Base-by-base conservation (phyloP, 2,329 filamentous ascomycete genomes). In the Fusarium lateritium region DNA sequence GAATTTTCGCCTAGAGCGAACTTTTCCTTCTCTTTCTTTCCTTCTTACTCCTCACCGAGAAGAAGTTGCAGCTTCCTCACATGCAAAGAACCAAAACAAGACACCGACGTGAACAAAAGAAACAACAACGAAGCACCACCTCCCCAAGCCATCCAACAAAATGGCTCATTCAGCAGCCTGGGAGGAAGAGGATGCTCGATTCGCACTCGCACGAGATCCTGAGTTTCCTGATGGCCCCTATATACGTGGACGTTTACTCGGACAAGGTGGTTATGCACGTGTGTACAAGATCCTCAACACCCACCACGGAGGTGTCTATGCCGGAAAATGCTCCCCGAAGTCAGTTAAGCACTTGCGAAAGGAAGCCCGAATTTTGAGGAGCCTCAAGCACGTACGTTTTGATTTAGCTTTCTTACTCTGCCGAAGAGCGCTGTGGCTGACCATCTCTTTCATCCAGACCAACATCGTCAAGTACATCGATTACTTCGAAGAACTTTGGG, bases 401-500 rank as follows among this genome's bases (percentile, higher is more conserved):
- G 10, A 11, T 3, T 7, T 22, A 11, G 14, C 8, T 5, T 7
- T 9, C 8, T 22, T 24, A 17, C 44, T 14, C 22, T 22, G 17
- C 14, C 19, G 10, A 15, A n/a, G 13, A 7, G 15, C 7, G 14
- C 10, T 15, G 15, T 10, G 15, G 39, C 47, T 39, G 21, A 52
- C 31, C 11, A 10, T 38, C 4, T 22, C 15, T 26, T 10, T 34
- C 17, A 47, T 33, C 7, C 11, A 78, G 77, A 53, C 69, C 0
- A 70, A 77, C 24, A 72, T 79, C 15, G 56, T 79, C 36, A 72
- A 73, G 51, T 75, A 75, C 47, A 39, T 76, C 24, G 75, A 76
- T 22, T 74, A 70, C 51, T 67, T 73, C 50, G 70, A 78, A 49
- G 67, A 77, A 15, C 11, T 17, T 5, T 42, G n/a, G 7, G 46